A percentile compares a stretch with the other conserved stretches of the same genome.
These are phyloP conservation scores for Suhomyces vadensis DNA, from an alignment of 805 yeast species.

Conservation along the genomic window DNA sequence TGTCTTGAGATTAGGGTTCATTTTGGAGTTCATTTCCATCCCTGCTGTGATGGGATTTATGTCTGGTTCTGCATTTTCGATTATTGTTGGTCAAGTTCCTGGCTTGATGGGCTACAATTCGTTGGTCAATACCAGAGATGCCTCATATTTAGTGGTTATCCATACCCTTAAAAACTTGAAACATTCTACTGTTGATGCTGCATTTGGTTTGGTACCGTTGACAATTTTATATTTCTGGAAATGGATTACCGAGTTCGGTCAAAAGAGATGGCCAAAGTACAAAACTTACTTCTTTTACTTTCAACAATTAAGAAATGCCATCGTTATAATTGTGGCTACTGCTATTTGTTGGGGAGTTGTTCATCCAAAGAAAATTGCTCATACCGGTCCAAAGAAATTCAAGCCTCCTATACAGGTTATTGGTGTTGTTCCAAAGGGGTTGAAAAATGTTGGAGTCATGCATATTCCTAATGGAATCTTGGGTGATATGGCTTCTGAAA, in stretches of 20 bases:
- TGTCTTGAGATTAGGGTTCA: slow-evolving; percentile 78
- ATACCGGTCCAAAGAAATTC: slow-evolving; percentile 32
- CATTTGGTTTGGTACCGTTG: slow-evolving; percentile 79
- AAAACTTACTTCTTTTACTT: slow-evolving; percentile 64
- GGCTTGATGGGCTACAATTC: slow-evolving; percentile 74
- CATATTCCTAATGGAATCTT: slow-evolving; percentile 60
- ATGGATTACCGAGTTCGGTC: slow-evolving; percentile 57
- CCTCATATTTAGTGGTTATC: slow-evolving; percentile 71
- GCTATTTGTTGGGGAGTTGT: slow-evolving; percentile 78
- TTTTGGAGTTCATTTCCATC: slow-evolving; percentile 83
- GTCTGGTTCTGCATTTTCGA: slow-evolving; percentile 90
- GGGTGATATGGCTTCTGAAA: slow-evolving; percentile 63
- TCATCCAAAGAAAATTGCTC: slow-evolving; percentile 42
- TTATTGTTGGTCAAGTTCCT: slow-evolving; percentile 84
- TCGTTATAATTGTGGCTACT: slow-evolving; percentile 79
- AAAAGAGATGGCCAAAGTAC: slow-evolving; percentile 62
- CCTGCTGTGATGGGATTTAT: slow-evolving; percentile 95
- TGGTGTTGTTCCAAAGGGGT: slow-evolving; percentile 82
- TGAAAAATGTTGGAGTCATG: slow-evolving; percentile 74
- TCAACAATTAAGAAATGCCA: slow-evolving; percentile 77
- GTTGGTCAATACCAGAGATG: slow-evolving; percentile 66
- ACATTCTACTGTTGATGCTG: slow-evolving; percentile 74
- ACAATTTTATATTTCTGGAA: slow-evolving; percentile 74
- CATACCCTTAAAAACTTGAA: slow-evolving; percentile 71
- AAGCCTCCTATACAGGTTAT: slow-evolving; percentile 57